A percentile compares a stretch with the other conserved stretches of the same genome.
Conservation (phyloP, 2,329 filamentous ascomycete genomes). For the Diaporthe vexans region DNA sequence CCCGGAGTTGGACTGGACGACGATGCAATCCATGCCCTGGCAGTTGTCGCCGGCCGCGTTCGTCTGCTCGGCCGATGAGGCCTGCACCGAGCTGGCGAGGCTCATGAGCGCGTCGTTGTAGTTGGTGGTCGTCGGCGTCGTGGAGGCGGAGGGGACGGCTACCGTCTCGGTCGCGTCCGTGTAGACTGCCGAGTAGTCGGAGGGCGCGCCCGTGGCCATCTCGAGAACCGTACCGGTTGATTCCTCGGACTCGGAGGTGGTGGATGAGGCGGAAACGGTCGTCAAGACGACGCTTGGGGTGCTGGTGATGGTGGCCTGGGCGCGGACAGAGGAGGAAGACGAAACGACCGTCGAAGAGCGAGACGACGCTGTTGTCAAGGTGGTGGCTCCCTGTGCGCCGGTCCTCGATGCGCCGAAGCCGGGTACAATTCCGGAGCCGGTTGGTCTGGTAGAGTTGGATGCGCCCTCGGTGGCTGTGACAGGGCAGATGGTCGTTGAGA, state of each 20-base stretch:
- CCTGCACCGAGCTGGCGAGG: constrained; percentile 20
- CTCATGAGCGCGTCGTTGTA: constrained; percentile 33
- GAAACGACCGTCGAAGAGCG: background rate
- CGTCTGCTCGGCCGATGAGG: constrained; percentile 7
- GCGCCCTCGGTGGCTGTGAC: constrained; percentile 31
- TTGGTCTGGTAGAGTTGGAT: constrained; percentile 9
- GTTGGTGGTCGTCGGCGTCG: constrained; percentile 7
- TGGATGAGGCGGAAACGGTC: constrained; percentile 18
- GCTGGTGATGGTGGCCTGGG: constrained; percentile 33
- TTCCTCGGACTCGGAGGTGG: background rate
- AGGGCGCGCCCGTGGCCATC: constrained; percentile 33
- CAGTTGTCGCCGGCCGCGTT: background rate
- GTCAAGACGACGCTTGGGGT: constrained; percentile 20
- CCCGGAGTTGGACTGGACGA: constrained; percentile 38
- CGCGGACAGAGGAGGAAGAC: constrained; percentile 5
- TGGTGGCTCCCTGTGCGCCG: constrained; percentile 13
- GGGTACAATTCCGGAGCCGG: background rate
- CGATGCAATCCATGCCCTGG: constrained; percentile 39
- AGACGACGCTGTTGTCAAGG: background rate
- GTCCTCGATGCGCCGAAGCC: constrained; percentile 1
- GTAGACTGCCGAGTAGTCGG: constrained; percentile 11
- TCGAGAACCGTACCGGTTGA: constrained; percentile 26
- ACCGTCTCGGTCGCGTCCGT: constrained; percentile 31
- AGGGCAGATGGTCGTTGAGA: constrained; percentile 38
- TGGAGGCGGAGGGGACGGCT: constrained; percentile 21